Evolutionary conservation across 768 basidiomycete genomes (phyloP).

Genomic region (Suillus lakei): DNA sequence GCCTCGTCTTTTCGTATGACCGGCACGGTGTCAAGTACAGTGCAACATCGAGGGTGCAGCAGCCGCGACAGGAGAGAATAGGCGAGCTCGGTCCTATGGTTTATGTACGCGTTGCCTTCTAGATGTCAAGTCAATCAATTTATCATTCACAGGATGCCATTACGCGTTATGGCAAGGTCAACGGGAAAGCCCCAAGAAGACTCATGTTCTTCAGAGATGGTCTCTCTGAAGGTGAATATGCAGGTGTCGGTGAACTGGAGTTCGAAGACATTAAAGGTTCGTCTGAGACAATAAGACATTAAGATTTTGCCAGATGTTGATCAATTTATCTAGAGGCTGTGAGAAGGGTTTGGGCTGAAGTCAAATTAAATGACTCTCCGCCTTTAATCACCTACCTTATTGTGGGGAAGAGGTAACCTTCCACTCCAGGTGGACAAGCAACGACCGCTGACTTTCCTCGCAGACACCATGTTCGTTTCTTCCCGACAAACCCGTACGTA

Average conservation of each 20-base stretch:
- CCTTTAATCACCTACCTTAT: slow-evolving; percentile 59
- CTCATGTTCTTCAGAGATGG: slow-evolving; percentile 58
- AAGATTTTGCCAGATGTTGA: background rate
- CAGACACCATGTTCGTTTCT: slow-evolving; percentile 61
- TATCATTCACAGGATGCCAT: slow-evolving; percentile 15
- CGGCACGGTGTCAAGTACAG: slow-evolving; percentile 48
- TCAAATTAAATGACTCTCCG: slow-evolving; percentile 11
- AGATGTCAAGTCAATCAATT: slow-evolving; percentile 3
- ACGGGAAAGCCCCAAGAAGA: slow-evolving; percentile 23
- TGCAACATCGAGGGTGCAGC: slow-evolving; percentile 47
- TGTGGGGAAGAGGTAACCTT: slow-evolving; percentile 59
- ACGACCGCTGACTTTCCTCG: background rate
- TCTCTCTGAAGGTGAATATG: slow-evolving; percentile 58
- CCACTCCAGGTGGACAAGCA: background rate
- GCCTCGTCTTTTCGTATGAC: slow-evolving; percentile 64
- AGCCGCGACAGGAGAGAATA: slow-evolving; percentile 53
- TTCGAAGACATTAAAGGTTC: slow-evolving; percentile 49
- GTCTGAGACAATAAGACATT: background rate
- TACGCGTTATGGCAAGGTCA: slow-evolving; percentile 2
- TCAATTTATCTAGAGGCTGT: slow-evolving; percentile 29
- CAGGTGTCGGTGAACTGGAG: slow-evolving; percentile 46
- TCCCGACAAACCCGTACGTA: slow-evolving; percentile 37
- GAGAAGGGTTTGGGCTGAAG: slow-evolving; percentile 29
- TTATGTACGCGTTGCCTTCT: slow-evolving; percentile 23
- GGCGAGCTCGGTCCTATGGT: slow-evolving; percentile 47